Evolutionary conservation across 225 moss, liverwort and hornwort genomes (phyloP).

Genomic region (Asterella californica): DNA sequence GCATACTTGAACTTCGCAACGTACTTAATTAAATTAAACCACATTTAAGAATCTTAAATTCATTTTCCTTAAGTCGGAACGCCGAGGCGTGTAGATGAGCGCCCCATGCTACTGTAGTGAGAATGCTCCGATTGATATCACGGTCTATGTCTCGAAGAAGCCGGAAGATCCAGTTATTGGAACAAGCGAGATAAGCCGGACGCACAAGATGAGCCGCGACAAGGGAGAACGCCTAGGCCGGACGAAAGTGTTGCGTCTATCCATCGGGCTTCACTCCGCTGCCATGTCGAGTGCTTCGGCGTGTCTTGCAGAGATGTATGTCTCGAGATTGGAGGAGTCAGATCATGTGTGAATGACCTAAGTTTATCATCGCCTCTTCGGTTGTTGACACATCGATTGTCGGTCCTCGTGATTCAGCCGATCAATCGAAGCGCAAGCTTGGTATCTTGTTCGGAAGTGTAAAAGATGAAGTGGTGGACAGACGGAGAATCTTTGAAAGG

Average conservation of each 20-base stretch:
- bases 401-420: not conserved
- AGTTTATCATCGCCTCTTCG: not conserved
- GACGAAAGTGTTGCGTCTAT: not conserved
- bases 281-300: no score
- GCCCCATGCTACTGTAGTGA: no score
- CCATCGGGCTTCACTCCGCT: no score
- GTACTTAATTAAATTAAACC: no score
- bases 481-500: not conserved
- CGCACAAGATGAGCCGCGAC: not conserved
- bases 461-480: not conserved
- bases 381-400: not conserved
- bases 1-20: no score
- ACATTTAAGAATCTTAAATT: no score
- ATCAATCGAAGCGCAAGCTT: not conserved
- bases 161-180: no score
- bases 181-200: not conserved
- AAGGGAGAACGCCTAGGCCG: not conserved
- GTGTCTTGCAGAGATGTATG: no score
- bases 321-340: conserved; percentile 19
- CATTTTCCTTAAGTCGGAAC: no score
- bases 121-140: conserved; percentile 10
- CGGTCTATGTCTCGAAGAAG: not conserved
- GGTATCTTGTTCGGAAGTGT: no score
- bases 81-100: no score
- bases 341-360: not conserved